Evolutionary conservation across 306 rosid species (phyloP).

Genomic region (Purshia tridentata): DNA sequence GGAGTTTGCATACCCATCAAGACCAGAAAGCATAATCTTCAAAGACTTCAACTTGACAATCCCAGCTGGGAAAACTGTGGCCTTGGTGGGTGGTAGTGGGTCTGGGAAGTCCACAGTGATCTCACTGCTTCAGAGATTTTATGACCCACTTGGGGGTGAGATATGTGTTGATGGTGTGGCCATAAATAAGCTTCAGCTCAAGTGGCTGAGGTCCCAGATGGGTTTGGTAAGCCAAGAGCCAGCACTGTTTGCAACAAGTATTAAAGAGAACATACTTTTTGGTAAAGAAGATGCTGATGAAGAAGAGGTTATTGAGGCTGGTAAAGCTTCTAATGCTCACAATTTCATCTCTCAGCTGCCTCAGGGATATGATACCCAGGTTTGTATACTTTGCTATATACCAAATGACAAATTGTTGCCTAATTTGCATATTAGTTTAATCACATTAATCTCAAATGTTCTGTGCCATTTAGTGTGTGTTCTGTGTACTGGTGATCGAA

Average conservation of each 20-base stretch:
- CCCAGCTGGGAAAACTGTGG: slow-evolving; percentile 77
- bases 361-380: slow-evolving; percentile 80
- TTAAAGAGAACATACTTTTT: slow-evolving; percentile 78
- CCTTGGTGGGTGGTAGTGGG: slow-evolving; percentile 84
- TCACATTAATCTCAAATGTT: background rate
- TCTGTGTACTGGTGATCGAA: background rate
- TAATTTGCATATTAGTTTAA: background rate
- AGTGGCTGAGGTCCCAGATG: slow-evolving; percentile 88
- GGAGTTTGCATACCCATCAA: slow-evolving; percentile 77
- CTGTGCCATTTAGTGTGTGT: background rate
- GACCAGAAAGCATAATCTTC: slow-evolving; percentile 66
- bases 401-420: background rate
- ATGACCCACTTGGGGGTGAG: slow-evolving; percentile 75
- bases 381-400: background rate
- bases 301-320: slow-evolving; percentile 63
- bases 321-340: slow-evolving; percentile 85
- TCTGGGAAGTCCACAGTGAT: slow-evolving; percentile 86
- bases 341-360: slow-evolving; percentile 71
- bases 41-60: slow-evolving; percentile 51
- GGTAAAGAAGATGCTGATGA: slow-evolving; percentile 74
- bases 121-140: slow-evolving; percentile 78
- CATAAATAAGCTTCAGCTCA: slow-evolving; percentile 56
- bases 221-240: slow-evolving; percentile 97
- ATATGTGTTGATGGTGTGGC: slow-evolving; percentile 67
- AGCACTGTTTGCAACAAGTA: slow-evolving; percentile 73